Evolutionary conservation across 2,329 filamentous ascomycete genomes (phyloP), one percentile per base, ranked within the genome.

Genomic region (Colletotrichum truncatum): DNA sequence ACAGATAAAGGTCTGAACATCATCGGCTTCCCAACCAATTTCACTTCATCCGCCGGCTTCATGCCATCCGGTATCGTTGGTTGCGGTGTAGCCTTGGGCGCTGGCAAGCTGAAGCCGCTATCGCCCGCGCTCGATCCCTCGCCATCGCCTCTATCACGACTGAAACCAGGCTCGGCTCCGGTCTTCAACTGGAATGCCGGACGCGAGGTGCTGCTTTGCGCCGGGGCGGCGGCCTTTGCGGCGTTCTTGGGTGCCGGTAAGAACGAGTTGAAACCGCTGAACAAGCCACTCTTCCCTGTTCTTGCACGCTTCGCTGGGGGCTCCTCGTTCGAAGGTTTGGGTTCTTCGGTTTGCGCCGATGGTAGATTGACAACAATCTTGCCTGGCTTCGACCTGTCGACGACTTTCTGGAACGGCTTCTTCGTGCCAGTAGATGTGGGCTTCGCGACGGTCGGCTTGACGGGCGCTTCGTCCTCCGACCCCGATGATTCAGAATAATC

Each of bases 1-100:
- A 98, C 94, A 1, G 94, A 97, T 36, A 98, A 82, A 4, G 95
- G 95, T 74, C 90, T 92, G 77, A 98, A 98, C 88, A 93, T 92
- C 77, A 94, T 87, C 11, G 93, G 88, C 71, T 94, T 96, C 18
- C 92, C 92, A 2, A 90, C 86, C 12, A 92, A 78, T 78, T 92
- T 91, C 14, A 91, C 85, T 63, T 91, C 87, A 2, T 86, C 82
- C n/a, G 85, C 85, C 25, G 85, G 78, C 72, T 88, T 88, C 71
- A 88, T 84, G 41, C 85, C 85, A 11, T 81, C 81, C 1, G 85
- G 83, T 70, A 87, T 84, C 30, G 82, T 79, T n/a, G 85, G 84
- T 46, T 78, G 78, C 16, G 76, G 74, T 12, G 77, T 72, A 18
- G 71, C 70, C 66, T 79, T 81, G 9, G 83, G 80, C n/a, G 81